Base-by-base conservation (phyloP, 345 rosid species). In the Corchorus olitorius region DNA sequence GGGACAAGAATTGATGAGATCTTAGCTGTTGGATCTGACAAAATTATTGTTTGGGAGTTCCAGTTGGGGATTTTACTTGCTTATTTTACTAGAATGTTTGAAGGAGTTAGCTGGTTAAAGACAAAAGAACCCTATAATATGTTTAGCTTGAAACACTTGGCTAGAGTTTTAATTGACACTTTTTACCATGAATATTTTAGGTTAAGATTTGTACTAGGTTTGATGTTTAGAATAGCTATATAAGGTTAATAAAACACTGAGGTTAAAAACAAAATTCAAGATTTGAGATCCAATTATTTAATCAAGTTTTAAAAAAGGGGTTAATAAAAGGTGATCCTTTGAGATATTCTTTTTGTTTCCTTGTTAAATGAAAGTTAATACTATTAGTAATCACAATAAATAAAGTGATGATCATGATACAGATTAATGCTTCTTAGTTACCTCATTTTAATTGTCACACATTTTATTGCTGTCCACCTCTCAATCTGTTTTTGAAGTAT, bases 51-150 rank as follows among this genome's bases (percentile, higher is more conserved):
- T 53, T 39, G 43, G 19, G 39, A 69, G 16, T 27, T 33, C 59
- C 49, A 69, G 22, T 69, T 69, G 59, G 34, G 16, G 35, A 27
- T 70, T 70, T 70, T 70, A 35, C 48, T 70, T 17, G 37, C 14
- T 49, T 68, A 11, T 49, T 69, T 49, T 20, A 66, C 33, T 17
- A 49, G 74, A 69, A 69, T 69, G 73, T 69, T 69, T 69, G 13
- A 49, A 20, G 22, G n/a, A 65, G 70, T n/a, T 65, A 17, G 33
- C 39, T 46, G 54, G 33, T 70, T 34, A 52, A 70, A 46, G 73
- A 70, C 60, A 70, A 52, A 53, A 34, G 4, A 52, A 50, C 17
- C 73, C 59, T 52, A 34, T 27, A 27, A 27, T 1, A 34, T 52
- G 60, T 14, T 69, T 69, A 48, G 20, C 22, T 69, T 27, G 22